Conservation (phyloP, 306 rosid genomes). For the Ammopiptanthus mongolicus region DNA sequence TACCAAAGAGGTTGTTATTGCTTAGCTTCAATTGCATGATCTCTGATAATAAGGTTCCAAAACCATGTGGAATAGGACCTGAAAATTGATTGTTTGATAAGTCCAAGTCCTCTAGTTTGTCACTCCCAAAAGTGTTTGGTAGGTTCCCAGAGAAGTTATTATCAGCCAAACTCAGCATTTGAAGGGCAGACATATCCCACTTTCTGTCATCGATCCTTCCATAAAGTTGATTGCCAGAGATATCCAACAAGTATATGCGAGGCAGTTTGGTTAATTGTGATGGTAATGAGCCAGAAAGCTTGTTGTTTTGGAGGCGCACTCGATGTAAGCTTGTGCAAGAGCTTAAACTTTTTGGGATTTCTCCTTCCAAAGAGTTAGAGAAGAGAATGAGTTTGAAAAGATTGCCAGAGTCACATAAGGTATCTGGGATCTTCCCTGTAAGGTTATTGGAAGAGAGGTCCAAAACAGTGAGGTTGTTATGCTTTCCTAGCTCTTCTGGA, state of each 20-base stretch:
- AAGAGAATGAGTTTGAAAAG: slow-evolving; percentile 87
- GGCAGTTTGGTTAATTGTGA: slow-evolving; percentile 43
- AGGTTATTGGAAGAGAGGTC: slow-evolving; percentile 82
- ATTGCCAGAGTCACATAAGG: slow-evolving; percentile 49
- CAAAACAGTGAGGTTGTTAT: slow-evolving; percentile 65
- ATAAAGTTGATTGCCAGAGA: slow-evolving; percentile 60
- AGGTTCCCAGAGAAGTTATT: slow-evolving; percentile 59
- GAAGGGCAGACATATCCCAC: slow-evolving; percentile 71
- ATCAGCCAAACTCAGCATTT: slow-evolving; percentile 70
- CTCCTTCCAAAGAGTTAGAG: slow-evolving; percentile 61
- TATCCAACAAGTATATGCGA: slow-evolving; percentile 60
- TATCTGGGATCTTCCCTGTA: slow-evolving; percentile 58
- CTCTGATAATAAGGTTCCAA: slow-evolving; percentile 36
- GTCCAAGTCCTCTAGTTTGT: slow-evolving; percentile 58
- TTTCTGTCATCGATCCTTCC: slow-evolving; percentile 50
- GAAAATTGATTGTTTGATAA: slow-evolving; percentile 57
- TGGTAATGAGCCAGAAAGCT: slow-evolving; percentile 53
- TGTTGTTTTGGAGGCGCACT: slow-evolving; percentile 80
- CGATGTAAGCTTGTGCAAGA: slow-evolving; percentile 62
- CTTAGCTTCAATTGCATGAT: slow-evolving; percentile 59
- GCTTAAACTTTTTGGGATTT: slow-evolving; percentile 44
- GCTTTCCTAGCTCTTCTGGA: slow-evolving; percentile 63
- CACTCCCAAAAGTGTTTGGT: slow-evolving; percentile 53
- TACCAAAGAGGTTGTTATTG: slow-evolving; percentile 54
- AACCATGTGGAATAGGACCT: slow-evolving; percentile 36